Base-by-base conservation (phyloP, 202 grass and related monocot genomes). In the Carex arenaria region DNA sequence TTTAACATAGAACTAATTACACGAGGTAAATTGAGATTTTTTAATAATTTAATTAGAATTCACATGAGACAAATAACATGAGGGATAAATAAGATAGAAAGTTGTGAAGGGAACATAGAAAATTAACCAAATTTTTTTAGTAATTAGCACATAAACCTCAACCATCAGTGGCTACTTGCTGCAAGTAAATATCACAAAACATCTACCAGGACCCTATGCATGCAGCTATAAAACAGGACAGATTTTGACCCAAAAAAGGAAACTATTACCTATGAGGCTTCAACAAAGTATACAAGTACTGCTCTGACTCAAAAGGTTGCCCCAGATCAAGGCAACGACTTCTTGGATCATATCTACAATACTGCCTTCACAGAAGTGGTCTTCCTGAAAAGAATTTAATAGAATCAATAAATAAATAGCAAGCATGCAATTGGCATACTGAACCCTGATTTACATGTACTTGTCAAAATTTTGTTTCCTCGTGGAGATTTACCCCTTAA, bases 281-380 rank as follows among this genome's bases (percentile, higher is more conserved):
- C 45, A 18, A 31, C 15, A 5, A 40, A 40, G 53, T 28, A 49
- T 51, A 22, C 5, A 64, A 60, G 60, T 17, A 61, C 32, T 26
- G 9, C 38, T 40, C 38, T 53, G 47, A 45, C 72, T 43, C 51
- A 88, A 64, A 28, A 84, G 84, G 51, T 85, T 47, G 7, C 64
- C 64, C 86, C 82, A 84, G 14, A 88, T 88, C 14, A 88, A 61
- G 38, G 72, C 47, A 11, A 84, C 19, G 4, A 64, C 52, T 51
- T 84, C 86, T 79, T 72, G 82, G 59, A 88, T 34, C 42, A 65
- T 65, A 28, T 56, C 55, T 49, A 65, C 10, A 28, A 73, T 3
- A 43, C 28, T 80, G 28, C 65, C 78, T 79, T 78, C 36, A 61
- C 6, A 8, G 8, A 87, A 14, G 15, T 64, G 45, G 19, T 59